Base-by-base conservation (phyloP, 2,329 filamentous ascomycete species). In the Sclerotinia trifoliorum region DNA sequence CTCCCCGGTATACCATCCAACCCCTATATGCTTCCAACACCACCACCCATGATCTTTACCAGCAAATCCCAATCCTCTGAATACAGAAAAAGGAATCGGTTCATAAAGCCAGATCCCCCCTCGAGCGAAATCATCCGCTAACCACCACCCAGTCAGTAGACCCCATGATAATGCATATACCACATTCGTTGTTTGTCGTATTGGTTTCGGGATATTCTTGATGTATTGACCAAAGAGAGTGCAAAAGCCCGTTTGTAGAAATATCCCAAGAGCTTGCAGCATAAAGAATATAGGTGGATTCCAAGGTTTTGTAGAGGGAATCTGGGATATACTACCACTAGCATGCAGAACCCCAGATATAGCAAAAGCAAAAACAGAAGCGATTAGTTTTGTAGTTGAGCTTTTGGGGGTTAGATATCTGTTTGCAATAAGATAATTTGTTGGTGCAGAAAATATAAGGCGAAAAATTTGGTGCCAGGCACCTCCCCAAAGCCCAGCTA, bases 391-490 rank as follows among this genome's bases (percentile, higher is more conserved):
- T 2, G 77, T 75, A 65, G 73, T 17, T 68, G 70, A n/a, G 42
- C 78, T 73, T 65, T 78, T 73, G 72, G 76, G 71, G 70, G 71
- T 73, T 69, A 87, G 61, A 72, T 81, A 77, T 24, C 82, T 32
- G 72, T 78, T 32, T 71, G 77, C 72, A 11, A 78, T 77, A 67
- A 90, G 73, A 74, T 81, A 85, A 2, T 78, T 78, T 0, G 84
- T 80, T 0, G 90, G 89, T 5, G 87, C 84, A 51, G 85, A 80
- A 75, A 94, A 93, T 2, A 86, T 87, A 67, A 88, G 84, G 0
- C 93, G 90, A 80, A 97, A 96, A 3, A 90, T 89, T 79, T 97
- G 94, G 78, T 98, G 94, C 94, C 94, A 97, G 84, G 88, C 94
- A 29, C 82, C 83, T 56, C 91, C 89, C 94, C 94, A 98, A 79